Conservation (phyloP, 2,329 filamentous ascomycete genomes). For the Aspergillus novofumigatus region DNA sequence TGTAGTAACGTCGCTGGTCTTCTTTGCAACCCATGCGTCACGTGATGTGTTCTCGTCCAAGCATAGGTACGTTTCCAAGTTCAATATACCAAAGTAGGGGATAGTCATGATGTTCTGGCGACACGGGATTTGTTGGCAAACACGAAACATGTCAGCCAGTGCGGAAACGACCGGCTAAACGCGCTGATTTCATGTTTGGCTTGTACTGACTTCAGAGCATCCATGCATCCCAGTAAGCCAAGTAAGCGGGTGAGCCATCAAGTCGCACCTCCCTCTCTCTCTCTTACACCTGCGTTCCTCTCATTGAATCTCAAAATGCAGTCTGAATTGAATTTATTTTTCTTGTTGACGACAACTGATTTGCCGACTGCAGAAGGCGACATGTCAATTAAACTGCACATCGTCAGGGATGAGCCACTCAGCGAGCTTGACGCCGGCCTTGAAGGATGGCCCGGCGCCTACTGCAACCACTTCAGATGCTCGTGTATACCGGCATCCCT, state of each 20-base stretch:
- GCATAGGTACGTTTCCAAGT: neutral
- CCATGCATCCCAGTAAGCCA: too few species aligned
- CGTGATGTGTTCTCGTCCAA: neutral
- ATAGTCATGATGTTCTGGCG: neutral
- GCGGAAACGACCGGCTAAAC: neutral
- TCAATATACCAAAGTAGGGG: neutral
- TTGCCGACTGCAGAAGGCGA: conserved; percentile 7
- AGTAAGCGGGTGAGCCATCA: neutral
- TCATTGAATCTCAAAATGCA: conserved; percentile 5
- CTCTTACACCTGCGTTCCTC: neutral
- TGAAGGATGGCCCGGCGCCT: conserved; percentile 20
- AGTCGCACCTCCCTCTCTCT: neutral
- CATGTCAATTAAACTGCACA: neutral
- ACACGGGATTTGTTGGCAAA: neutral
- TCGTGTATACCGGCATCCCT: conserved; percentile 5
- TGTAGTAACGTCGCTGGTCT: neutral
- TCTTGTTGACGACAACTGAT: conserved; percentile 1
- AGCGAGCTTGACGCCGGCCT: conserved; percentile 21
- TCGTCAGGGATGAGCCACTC: conserved; percentile 15
- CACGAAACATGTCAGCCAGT: neutral
- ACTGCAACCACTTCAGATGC: conserved; percentile 19
- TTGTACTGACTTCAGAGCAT: neutral
- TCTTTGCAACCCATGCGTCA: neutral
- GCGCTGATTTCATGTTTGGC: neutral
- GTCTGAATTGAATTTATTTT: neutral